phyloP scores from a whole-genome alignment of 306 rosid genomes.

The Luffa aegyptiaca region DNA sequence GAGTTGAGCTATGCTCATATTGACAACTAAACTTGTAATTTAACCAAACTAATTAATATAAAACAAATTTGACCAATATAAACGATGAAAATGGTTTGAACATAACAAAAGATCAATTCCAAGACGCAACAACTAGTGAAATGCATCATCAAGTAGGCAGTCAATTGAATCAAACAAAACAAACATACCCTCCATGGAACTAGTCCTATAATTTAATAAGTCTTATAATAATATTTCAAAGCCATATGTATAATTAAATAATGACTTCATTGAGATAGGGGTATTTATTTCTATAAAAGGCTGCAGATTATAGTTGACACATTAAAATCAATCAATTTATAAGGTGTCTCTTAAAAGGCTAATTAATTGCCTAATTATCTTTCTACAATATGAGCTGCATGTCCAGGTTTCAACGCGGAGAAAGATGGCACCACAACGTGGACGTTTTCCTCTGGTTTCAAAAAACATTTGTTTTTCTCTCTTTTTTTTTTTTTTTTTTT shows the following conservation, averaged over 20 bases:
- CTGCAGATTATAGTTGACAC: background rate
- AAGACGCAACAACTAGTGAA: background rate
- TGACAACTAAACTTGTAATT: too few relatives aligned
- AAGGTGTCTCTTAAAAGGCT: background rate
- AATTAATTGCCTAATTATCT: background rate
- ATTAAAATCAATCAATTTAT: background rate
- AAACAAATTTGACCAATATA: too few relatives aligned
- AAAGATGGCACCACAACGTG: background rate
- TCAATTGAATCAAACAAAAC: background rate
- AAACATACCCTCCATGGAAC: background rate
- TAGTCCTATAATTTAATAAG: background rate
- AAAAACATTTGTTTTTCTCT: background rate
- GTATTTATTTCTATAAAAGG: background rate
- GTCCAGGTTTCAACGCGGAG: background rate
- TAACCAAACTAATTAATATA: too few relatives aligned
- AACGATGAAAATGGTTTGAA: background rate
- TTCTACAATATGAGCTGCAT: background rate
- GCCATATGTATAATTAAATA: background rate
- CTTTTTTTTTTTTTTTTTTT: background rate
- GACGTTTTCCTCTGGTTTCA: background rate
- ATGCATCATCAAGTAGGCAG: background rate
- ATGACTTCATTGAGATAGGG: background rate
- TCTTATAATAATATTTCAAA: background rate
- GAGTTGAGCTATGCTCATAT: too few relatives aligned
- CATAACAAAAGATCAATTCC: background rate